Evolutionary conservation across 202 grass and related monocot genomes (phyloP), one percentile per base, ranked within the genome.

Genomic region (Brachypodium distachyon): DNA sequence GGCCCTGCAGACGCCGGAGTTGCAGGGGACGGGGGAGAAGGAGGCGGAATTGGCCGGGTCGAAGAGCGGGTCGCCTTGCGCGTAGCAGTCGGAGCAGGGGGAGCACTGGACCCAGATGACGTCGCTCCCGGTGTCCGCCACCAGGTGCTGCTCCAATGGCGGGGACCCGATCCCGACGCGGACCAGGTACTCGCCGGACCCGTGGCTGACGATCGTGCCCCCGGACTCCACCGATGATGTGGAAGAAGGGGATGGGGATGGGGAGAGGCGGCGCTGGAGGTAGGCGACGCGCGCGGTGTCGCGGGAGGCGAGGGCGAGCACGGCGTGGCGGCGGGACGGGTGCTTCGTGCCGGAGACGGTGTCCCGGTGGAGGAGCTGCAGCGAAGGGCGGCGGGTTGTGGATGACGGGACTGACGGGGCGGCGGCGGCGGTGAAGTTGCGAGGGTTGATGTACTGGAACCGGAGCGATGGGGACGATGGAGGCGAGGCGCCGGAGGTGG

Each of bases 151-250:
- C 7, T 89, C 91, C 40, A 42, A 88, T 0, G 89, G 82, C 18
- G 91, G 91, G 18, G 82, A 88, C 1, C 95, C 95, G 3, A 95
- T 61, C 12, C 95, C 89, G 43, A 95, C 82, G 61, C 91, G 95
- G 23, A 92, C 84, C 73, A 92, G 92, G 82, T 94, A 98, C 81
- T 98, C 91, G n/a, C 95, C 95, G 73, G n/a, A n/a, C n/a, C n/a
- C n/a, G n/a, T n/a, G n/a, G n/a, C n/a, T n/a, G n/a, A n/a, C n/a
- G n/a, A n/a, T n/a, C n/a, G n/a, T n/a, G n/a, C n/a, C n/a, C n/a
- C 91, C 95, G 11, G 91, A 94, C 40, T 90, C 85, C 62, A 98
- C 91, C 74, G 60, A 70, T 89, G n/a, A 85, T 59, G 55, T 31
- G 6, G 54, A 29, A 11, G 54, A 57, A 28, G 13, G 25, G n/a